phyloP scores from a whole-genome alignment of 768 basidiomycete genomes.

The Sarcodon sp. region DNA sequence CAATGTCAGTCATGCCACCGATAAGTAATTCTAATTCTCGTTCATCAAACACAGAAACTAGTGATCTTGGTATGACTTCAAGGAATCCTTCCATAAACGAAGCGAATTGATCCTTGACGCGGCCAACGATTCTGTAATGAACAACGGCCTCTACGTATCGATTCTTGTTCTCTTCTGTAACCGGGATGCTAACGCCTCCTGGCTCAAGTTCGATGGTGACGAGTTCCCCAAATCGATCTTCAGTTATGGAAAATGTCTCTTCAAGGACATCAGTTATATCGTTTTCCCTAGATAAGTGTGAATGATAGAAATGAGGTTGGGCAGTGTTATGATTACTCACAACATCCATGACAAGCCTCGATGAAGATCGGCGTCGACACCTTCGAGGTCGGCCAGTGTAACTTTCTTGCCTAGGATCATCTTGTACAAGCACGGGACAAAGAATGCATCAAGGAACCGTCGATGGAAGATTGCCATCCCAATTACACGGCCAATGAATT shows the following conservation, averaged over 20 bases:
- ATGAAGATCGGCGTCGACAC: conserved; percentile 56
- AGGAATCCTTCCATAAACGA: conserved; percentile 80
- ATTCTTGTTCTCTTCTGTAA: conserved; percentile 67
- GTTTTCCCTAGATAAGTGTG: conserved; percentile 36
- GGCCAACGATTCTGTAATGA: conserved; percentile 69
- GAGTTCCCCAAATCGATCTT: conserved; percentile 66
- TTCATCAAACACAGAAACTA: conserved; percentile 86
- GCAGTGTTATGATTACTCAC: conserved; percentile 24
- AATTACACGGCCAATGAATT: conserved; percentile 64
- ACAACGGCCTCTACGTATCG: conserved; percentile 72
- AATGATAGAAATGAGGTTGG: conserved; percentile 1
- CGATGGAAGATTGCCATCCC: conserved; percentile 71
- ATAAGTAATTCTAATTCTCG: conserved; percentile 82
- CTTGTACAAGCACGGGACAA: conserved; percentile 74
- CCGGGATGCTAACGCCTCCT: conserved; percentile 43
- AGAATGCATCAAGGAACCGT: conserved; percentile 69
- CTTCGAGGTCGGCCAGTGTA: conserved; percentile 50
- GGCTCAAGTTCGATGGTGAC: conserved; percentile 55
- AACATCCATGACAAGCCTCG: conserved; percentile 66
- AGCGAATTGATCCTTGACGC: conserved; percentile 74
- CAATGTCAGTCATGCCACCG: conserved; percentile 58
- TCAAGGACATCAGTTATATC: conserved; percentile 67
- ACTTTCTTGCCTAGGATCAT: conserved; percentile 55
- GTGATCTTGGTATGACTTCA: conserved; percentile 73
- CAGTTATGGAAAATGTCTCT: conserved; percentile 58